Evolutionary conservation across 1,284 basidiomycete genomes (phyloP), one percentile per base, ranked within the genome.

Genomic region (Leccinum olivaceoglutinosum): DNA sequence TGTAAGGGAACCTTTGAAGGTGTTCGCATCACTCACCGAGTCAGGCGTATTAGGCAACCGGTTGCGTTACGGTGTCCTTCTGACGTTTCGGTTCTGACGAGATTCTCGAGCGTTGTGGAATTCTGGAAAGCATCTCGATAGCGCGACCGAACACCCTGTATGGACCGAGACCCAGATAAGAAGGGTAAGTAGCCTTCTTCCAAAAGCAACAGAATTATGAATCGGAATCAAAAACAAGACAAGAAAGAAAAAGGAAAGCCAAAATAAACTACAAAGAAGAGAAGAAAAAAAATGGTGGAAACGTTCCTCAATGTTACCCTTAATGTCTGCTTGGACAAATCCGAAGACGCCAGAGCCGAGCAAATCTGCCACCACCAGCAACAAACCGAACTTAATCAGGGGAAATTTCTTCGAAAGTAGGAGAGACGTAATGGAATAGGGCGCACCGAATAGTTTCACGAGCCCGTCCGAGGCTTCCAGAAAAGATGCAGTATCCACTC

Each of bases 401-500:
- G 36, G 60, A 64, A 46, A 53, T n/a, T 32, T 16, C 51, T 61
- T 59, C 53, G 32, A 39, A 39, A 59, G 44, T 11, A 25, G 29
- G 51, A 36, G 51, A 36, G 39, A 73, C 68, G 68, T 74, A 68
- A 68, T 69, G 62, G 63, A 62, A 58, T 53, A 25, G 51, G 66
- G 61, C 85, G 65, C 69, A 94, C 94, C 90, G 74, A 98, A 98
- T 80, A 98, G 85, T 74, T 89, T 85, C 66, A 95, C 86, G 58
- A 98, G 83, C 38, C 92, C 94, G 76, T 97, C 93, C 51, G 93
- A 89, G 1, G 96, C 96, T 73, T 94, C 89, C 62, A 95, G 81
- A 80, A 98, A 99, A 4, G 83, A 78, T 29, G 78, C 73, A 0
- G 94, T 95, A 70, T 94, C 87, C 62, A 98, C 86, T n/a, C 96